phyloP scores from a whole-genome alignment of 2,329 filamentous ascomycete genomes.

The Epichloe amarillans region DNA sequence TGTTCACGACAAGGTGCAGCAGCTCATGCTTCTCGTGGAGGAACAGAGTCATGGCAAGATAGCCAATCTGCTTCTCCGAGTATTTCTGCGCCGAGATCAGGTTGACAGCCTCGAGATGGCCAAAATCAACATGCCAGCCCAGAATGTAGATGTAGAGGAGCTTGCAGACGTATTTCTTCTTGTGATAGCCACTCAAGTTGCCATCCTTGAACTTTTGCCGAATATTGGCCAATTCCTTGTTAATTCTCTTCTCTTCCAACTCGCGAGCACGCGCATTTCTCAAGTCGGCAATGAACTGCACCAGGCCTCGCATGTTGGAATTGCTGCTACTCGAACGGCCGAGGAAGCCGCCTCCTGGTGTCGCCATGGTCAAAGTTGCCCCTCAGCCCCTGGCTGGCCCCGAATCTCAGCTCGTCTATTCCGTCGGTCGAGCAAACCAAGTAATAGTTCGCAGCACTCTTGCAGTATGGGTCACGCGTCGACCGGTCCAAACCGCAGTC shows the following conservation, averaged over 20 bases:
- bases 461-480: neutral
- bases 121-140: conserved; percentile 98
- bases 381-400: conserved; percentile 5
- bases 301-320: conserved; percentile 66
- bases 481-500: neutral
- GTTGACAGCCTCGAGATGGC: conserved; percentile 95
- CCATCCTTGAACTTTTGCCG: conserved; percentile 96
- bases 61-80: conserved; percentile 98
- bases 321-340: conserved; percentile 52
- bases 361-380: conserved; percentile 33
- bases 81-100: conserved; percentile 94
- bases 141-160: conserved; percentile 98
- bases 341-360: conserved; percentile 46
- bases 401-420: neutral
- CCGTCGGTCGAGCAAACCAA: neutral
- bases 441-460: neutral
- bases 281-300: conserved; percentile 96
- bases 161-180: conserved; percentile 99
- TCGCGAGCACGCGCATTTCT: conserved; percentile 90
- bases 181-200: conserved; percentile 88
- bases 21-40: conserved; percentile 95
- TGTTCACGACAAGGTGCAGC: conserved; percentile 92
- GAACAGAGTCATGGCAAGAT: conserved; percentile 93
- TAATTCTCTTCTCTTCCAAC: conserved; percentile 96
- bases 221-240: conserved; percentile 98